Evolutionary conservation across 1,284 basidiomycete genomes (phyloP).

Genomic region (Pseudozyma thailandica): DNA sequence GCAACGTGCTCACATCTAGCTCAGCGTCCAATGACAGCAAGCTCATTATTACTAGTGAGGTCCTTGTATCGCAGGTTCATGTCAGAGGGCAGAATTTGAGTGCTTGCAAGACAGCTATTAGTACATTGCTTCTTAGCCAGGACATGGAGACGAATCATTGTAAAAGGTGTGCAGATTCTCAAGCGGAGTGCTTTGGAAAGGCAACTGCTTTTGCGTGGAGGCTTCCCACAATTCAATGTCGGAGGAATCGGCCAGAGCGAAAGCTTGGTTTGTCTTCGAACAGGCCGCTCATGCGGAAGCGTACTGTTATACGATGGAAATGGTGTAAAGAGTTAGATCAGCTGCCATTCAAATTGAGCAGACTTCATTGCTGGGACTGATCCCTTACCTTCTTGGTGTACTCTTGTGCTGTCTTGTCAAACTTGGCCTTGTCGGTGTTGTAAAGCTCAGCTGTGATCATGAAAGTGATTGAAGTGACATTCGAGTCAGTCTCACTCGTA

Average conservation of each 20-base stretch:
- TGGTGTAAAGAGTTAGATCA: background rate
- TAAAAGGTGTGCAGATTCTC: too few relatives aligned
- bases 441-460: conserved; percentile 57
- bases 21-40: background rate
- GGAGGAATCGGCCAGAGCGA: too few relatives aligned
- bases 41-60: too few relatives aligned
- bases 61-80: too few relatives aligned
- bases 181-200: too few relatives aligned
- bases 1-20: background rate
- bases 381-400: conserved; percentile 56
- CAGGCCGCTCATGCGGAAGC: background rate
- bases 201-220: too few relatives aligned
- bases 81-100: background rate
- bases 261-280: background rate
- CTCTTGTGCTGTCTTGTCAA: conserved; percentile 58
- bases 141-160: too few relatives aligned
- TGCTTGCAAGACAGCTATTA: conserved; percentile 14
- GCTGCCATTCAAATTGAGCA: too few relatives aligned
- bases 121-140: conserved; percentile 31
- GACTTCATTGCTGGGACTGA: too few relatives aligned
- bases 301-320: background rate
- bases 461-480: background rate
- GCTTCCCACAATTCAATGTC: too few relatives aligned
- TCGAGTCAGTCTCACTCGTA: background rate
- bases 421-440: conserved; percentile 57